These are phyloP conservation scores for Penicillium sclerotiorum DNA, from an alignment of 2,329 filamentous ascomycete genomes.

Conservation along the genomic window DNA sequence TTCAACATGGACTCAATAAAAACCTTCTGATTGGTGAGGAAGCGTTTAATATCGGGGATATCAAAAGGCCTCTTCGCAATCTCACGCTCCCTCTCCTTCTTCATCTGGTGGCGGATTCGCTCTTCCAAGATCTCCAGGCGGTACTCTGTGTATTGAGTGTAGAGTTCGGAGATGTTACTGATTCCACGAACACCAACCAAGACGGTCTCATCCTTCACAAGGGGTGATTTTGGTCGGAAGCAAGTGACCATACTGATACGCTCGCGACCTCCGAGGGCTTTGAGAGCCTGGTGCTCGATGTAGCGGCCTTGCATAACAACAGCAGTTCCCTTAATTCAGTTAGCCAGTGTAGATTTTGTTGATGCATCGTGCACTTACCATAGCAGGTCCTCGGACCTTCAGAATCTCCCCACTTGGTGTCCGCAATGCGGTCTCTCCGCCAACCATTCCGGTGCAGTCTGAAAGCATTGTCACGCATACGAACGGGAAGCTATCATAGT, in stretches of 20 bases:
- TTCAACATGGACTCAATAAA: conserved; percentile 7
- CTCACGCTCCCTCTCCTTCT: background rate
- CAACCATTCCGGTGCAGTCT: conserved; percentile 7
- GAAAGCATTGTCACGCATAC: conserved; percentile 24
- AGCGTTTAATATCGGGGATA: background rate
- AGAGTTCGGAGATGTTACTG: conserved; percentile 60
- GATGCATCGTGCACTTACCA: background rate
- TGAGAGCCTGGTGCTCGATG: conserved; percentile 66
- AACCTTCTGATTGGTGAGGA: conserved; percentile 3
- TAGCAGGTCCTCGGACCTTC: conserved; percentile 8
- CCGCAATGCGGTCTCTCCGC: conserved; percentile 11
- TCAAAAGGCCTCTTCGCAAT: background rate
- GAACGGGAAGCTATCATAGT: conserved; percentile 32
- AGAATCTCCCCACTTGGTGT: conserved; percentile 7
- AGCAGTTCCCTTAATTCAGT: conserved; percentile 55
- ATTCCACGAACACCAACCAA: conserved; percentile 63
- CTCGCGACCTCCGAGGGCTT: conserved; percentile 60
- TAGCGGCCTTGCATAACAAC: conserved; percentile 69
- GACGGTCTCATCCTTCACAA: conserved; percentile 61
- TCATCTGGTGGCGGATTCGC: background rate
- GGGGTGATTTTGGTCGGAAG: conserved; percentile 61
- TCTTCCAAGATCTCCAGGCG: conserved; percentile 57
- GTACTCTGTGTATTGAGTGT: conserved; percentile 65
- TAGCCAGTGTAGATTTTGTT: background rate
- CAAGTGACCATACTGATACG: conserved; percentile 69